Base-by-base conservation (phyloP, 768 basidiomycete genomes). In the Ephemerocybe angulata region DNA sequence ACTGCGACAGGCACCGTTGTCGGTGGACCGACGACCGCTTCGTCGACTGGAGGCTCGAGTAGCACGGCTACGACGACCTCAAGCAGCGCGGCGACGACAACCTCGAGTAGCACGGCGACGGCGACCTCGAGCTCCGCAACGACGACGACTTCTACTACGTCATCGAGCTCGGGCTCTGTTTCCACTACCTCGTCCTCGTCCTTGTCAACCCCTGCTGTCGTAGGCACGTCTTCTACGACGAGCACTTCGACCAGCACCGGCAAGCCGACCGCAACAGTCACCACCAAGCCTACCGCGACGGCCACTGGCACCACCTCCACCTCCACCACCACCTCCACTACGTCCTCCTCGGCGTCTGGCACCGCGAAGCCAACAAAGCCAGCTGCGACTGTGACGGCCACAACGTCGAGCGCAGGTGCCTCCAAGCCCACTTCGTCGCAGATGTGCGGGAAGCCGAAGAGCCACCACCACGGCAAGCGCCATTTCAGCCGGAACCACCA, bases 1-100 rank as follows among this genome's bases (percentile, higher is more conserved):
- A 63, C 72, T n/a, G 60, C 68, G 35, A 69, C 68, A 1, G 78
- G 76, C 27, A 62, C 55, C n/a, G 53, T 65, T 19, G 61, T 64
- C 17, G 40, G 29, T 17, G 21, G 27, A 8, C 27, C 46, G 10
- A 15, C 28, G 15, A 48, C 46, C 17, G 33, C 17, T 17, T 35
- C 33, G 27, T 7, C 27, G n/a, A 2, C 47, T 4, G 56, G 52
- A 50, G 47, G 42, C 22, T 5, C 42, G n/a, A n/a, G n/a, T n/a
- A n/a, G n/a, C n/a, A n/a, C n/a, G n/a, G n/a, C n/a, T n/a, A n/a
- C n/a, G n/a, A 31, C 50, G 27, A n/a, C 22, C 27, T 12, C 46
- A 10, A 8, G 5, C 13, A 10, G 19, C 11, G 8, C 21, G 31
- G 17, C 49, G 8, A 35, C 8, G 8, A 35, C 33, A 17, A 35